phyloP scores from a whole-genome alignment of 805 yeast genomes.

The Lipomyces japonicus region DNA sequence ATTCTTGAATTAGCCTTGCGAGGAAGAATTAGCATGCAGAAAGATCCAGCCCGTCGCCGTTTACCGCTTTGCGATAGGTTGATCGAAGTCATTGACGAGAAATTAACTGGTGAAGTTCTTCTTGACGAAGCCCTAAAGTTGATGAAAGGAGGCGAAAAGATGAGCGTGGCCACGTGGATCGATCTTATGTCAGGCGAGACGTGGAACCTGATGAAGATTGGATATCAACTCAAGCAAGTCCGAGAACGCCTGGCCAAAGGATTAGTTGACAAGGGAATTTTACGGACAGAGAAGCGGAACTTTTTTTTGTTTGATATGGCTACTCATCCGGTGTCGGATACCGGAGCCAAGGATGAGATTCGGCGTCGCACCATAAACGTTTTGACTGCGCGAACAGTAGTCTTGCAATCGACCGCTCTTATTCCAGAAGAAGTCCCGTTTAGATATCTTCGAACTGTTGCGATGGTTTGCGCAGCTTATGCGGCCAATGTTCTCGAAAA shows the following conservation, averaged over 20 bases:
- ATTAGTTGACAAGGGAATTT: conserved; percentile 90
- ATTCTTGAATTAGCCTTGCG: conserved; percentile 87
- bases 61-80: conserved; percentile 83
- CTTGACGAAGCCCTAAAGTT: conserved; percentile 88
- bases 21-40: conserved; percentile 80
- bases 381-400: conserved; percentile 68
- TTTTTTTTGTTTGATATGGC: conserved; percentile 97
- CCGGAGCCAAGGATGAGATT: conserved; percentile 75
- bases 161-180: conserved; percentile 85
- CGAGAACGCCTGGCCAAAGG: conserved; percentile 96
- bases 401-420: conserved; percentile 48
- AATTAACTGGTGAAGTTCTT: conserved; percentile 90
- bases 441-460: conserved; percentile 69
- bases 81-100: conserved; percentile 79
- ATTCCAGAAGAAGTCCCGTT: conserved; percentile 68
- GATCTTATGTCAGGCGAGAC: conserved; percentile 90
- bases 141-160: conserved; percentile 79
- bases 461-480: conserved; percentile 82
- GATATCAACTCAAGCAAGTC: conserved; percentile 94
- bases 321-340: conserved; percentile 92
- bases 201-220: conserved; percentile 92
- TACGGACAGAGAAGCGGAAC: conserved; percentile 93
- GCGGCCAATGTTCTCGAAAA: conserved; percentile 97
- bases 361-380: conserved; percentile 66
- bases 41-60: conserved; percentile 87